These are phyloP conservation scores for Penicillium mononematosum DNA, from an alignment of 495 filamentous ascomycete species.

Conservation along the genomic window DNA sequence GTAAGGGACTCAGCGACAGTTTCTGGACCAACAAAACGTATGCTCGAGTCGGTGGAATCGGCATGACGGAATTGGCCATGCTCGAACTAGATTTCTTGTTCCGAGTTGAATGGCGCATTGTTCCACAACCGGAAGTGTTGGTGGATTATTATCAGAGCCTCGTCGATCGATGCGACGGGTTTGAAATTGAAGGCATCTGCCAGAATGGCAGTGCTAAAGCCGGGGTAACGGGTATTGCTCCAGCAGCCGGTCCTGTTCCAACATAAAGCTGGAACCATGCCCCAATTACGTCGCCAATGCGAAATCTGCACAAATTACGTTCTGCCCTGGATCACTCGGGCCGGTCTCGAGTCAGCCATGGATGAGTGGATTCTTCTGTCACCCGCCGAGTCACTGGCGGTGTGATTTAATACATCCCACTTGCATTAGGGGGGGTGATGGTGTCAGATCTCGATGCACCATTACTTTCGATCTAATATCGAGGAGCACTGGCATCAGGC, in stretches of 20 bases:
- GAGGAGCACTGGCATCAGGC: slow-evolving; percentile 15
- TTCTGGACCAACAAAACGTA: slow-evolving; percentile 99
- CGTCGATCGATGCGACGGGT: slow-evolving; percentile 67
- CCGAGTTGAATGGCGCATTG: slow-evolving; percentile 92
- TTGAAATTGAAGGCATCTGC: slow-evolving; percentile 46
- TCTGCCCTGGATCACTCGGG: slow-evolving; percentile 17
- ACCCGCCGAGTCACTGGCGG: background rate
- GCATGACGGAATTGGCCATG: slow-evolving; percentile 79
- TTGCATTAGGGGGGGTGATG: slow-evolving; percentile 8
- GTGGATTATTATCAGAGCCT: slow-evolving; percentile 90
- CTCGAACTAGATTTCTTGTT: slow-evolving; percentile 94
- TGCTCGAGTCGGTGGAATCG: slow-evolving; percentile 88
- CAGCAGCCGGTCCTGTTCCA: slow-evolving; percentile 15
- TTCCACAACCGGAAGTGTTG: slow-evolving; percentile 88
- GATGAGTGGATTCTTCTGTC: slow-evolving; percentile 6
- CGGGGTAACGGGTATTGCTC: slow-evolving; percentile 9
- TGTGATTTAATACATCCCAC: slow-evolving; percentile 13
- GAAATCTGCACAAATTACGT: slow-evolving; percentile 1
- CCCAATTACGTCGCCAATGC: background rate
- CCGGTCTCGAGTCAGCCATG: slow-evolving; percentile 24
- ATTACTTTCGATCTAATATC: slow-evolving; percentile 13
- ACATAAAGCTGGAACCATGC: slow-evolving; percentile 8
- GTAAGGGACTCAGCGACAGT: slow-evolving; percentile 91
- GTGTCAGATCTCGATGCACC: background rate
- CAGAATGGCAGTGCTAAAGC: slow-evolving; percentile 9